phyloP scores from a whole-genome alignment of 2,329 filamentous ascomycete genomes.

The Thielaviopsis populi region DNA sequence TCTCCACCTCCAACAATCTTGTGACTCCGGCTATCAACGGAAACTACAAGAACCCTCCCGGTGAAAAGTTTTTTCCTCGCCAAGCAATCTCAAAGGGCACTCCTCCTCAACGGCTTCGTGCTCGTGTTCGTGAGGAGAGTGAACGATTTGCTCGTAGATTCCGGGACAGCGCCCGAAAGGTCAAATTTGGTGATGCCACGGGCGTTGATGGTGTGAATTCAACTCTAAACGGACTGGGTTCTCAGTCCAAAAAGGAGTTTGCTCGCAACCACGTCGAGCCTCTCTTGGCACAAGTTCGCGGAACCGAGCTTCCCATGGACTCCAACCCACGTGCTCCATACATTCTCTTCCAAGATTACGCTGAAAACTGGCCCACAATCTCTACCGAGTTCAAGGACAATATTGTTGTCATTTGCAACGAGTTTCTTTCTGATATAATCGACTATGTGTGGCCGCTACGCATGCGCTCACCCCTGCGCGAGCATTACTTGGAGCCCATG shows the following conservation, averaged over 20 bases:
- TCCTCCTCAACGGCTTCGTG: constrained; percentile 36
- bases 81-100: constrained; percentile 36
- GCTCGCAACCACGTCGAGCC: constrained; percentile 34
- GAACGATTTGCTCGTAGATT: constrained; percentile 35
- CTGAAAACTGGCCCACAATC: constrained; percentile 36
- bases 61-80: constrained; percentile 36
- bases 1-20: constrained; percentile 38
- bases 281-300: constrained; percentile 35
- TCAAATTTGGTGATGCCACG: constrained; percentile 27
- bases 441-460: constrained; percentile 35
- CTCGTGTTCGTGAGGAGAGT: constrained; percentile 37
- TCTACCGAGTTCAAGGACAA: constrained; percentile 41
- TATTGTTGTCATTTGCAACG: constrained; percentile 37
- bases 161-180: constrained; percentile 35
- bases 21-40: constrained; percentile 38
- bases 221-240: constrained; percentile 20
- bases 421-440: constrained; percentile 37
- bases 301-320: constrained; percentile 38
- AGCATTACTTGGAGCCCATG: constrained; percentile 34
- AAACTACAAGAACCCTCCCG: constrained; percentile 40
- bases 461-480: constrained; percentile 36
- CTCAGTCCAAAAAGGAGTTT: constrained; percentile 33
- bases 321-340: constrained; percentile 38
- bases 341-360: constrained; percentile 40
- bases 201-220: constrained; percentile 19